Conservation (phyloP, 805 yeast genomes). For the Spencermartinsiella europaea region DNA sequence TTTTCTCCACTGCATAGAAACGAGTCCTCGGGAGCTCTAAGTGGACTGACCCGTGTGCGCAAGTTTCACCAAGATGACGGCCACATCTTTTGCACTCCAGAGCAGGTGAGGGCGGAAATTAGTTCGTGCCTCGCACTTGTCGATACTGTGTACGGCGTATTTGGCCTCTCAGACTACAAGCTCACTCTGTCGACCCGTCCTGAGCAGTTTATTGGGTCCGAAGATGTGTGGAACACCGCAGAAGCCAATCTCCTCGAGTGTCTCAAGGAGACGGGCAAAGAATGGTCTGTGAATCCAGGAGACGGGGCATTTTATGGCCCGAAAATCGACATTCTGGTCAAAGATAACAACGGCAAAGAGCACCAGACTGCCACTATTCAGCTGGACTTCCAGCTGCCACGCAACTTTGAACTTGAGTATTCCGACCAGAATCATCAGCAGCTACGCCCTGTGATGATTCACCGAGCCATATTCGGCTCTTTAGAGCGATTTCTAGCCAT, state of each 20-base stretch:
- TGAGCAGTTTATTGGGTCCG: constrained; percentile 66
- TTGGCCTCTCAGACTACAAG: constrained; percentile 55
- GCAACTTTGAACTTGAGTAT: constrained; percentile 70
- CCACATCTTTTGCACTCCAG: constrained; percentile 81
- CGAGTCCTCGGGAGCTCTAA: constrained; percentile 89
- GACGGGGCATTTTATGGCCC: constrained; percentile 81
- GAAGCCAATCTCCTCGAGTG: constrained; percentile 61
- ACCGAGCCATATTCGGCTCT: constrained; percentile 93
- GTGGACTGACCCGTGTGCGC: constrained; percentile 89
- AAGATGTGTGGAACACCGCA: constrained; percentile 77
- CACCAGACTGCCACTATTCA: constrained; percentile 97
- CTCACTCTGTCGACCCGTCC: constrained; percentile 85
- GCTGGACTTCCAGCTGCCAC: constrained; percentile 90
- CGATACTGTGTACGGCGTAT: constrained; percentile 64
- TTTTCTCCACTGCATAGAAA: constrained; percentile 91
- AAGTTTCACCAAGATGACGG: constrained; percentile 98
- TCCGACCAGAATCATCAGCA: constrained; percentile 36
- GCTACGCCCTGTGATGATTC: constrained; percentile 78
- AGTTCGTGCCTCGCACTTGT: constrained; percentile 64
- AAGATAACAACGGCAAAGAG: constrained; percentile 71
- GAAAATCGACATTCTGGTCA: constrained; percentile 79
- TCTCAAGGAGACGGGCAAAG: constrained; percentile 44
- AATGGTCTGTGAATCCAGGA: constrained; percentile 76
- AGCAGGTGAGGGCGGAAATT: constrained; percentile 75
- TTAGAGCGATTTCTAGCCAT: constrained; percentile 89